These are phyloP conservation scores for Mycena latifolia DNA, from an alignment of 768 basidiomycete genomes.

Conservation along the genomic window DNA sequence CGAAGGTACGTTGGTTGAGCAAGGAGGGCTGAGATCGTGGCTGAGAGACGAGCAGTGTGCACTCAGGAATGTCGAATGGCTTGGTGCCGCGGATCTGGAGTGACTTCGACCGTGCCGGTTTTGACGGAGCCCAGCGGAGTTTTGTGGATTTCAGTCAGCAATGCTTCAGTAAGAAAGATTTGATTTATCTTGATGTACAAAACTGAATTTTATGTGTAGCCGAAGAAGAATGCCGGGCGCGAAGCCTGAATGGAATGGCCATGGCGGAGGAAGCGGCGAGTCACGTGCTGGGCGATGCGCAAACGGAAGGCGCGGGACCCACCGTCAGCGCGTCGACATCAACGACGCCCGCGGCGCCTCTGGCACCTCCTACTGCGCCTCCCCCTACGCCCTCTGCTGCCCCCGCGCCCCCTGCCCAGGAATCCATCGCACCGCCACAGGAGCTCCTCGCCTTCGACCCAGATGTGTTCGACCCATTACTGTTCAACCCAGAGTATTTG, in stretches of 20 bases:
- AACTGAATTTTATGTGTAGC: conserved; percentile 2
- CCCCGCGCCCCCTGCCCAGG: too few species aligned
- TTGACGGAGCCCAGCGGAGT: neutral
- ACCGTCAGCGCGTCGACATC: too few species aligned
- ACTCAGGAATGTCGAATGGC: conserved; percentile 7
- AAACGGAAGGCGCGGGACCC: neutral
- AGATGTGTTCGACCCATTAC: too few species aligned
- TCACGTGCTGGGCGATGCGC: too few species aligned
- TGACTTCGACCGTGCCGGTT: conserved; percentile 5
- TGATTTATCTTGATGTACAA: neutral
- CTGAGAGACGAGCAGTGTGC: neutral
- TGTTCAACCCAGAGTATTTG: too few species aligned
- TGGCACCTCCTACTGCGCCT: too few species aligned
- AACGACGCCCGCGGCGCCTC: too few species aligned
- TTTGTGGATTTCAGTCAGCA: conserved; percentile 12
- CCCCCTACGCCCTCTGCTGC: too few species aligned
- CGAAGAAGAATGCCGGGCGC: neutral
- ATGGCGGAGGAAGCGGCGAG: neutral
- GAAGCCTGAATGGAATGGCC: conserved; percentile 11
- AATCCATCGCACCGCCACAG: too few species aligned
- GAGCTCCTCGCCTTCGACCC: too few species aligned
- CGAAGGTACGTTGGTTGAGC: conserved; percentile 10
- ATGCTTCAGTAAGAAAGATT: conserved; percentile 12
- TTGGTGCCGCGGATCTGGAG: conserved; percentile 6
- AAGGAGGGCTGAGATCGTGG: neutral